These are phyloP conservation scores for Suillus tomentosus DNA, from an alignment of 768 basidiomycete genomes.

Conservation along the genomic window DNA sequence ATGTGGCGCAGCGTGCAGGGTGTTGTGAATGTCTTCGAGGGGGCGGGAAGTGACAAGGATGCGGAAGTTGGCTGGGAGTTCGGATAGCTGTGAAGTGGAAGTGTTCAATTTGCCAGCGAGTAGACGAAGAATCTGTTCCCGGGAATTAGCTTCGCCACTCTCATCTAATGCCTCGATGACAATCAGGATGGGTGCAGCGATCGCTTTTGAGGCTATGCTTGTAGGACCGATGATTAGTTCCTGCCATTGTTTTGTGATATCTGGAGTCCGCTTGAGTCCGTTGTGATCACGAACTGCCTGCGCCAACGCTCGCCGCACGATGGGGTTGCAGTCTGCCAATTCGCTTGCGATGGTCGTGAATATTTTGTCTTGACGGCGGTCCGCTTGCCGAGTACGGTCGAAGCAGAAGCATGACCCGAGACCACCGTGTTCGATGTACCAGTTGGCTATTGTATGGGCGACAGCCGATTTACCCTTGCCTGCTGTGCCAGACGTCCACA, in stretches of 20 bases:
- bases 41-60: constrained; percentile 22
- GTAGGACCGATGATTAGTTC: constrained; percentile 20
- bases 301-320: neutral
- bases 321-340: neutral
- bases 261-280: neutral
- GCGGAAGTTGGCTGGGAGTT: constrained; percentile 14
- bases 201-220: neutral
- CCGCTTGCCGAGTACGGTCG: constrained; percentile 8
- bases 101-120: neutral
- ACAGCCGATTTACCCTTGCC: constrained; percentile 11
- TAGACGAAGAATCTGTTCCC: constrained; percentile 17
- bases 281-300: neutral
- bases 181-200: constrained; percentile 24
- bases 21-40: constrained; percentile 8
- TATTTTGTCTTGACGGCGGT: neutral
- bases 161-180: constrained; percentile 30
- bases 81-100: neutral
- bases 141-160: constrained; percentile 10
- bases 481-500: constrained; percentile 16
- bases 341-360: constrained; percentile 5
- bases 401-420: constrained; percentile 21
- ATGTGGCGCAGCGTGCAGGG: constrained; percentile 10
- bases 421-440: constrained; percentile 11
- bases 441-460: constrained; percentile 18
- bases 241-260: constrained; percentile 17